A percentile compares a stretch with the other conserved stretches of the same genome.
phyloP scores from a whole-genome alignment of 352 stramenopile genomes.

The Phytophthora aleatoria region DNA sequence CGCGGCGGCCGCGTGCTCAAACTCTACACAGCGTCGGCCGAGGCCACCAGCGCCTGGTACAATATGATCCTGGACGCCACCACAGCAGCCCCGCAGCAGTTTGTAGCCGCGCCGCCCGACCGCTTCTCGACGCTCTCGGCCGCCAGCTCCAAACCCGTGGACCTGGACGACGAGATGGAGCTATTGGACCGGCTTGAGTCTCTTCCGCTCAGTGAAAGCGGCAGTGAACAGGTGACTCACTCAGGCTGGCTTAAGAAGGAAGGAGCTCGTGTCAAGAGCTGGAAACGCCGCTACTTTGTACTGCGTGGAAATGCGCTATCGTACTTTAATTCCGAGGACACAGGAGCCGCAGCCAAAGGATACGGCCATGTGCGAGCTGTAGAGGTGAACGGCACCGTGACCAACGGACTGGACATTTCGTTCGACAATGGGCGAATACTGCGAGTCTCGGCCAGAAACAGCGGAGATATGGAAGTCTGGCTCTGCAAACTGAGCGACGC shows the following conservation, averaged over 20 bases:
- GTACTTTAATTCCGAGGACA: conserved; percentile 85
- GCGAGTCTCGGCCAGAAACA: conserved; percentile 66
- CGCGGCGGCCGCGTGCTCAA: conserved; percentile 84
- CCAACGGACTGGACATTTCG: conserved; percentile 70
- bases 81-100: conserved; percentile 21
- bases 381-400: conserved; percentile 69
- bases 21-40: conserved; percentile 81
- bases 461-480: conserved; percentile 76
- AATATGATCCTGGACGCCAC: conserved; percentile 78
- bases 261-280: conserved; percentile 77
- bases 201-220: conserved; percentile 50
- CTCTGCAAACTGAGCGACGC: conserved; percentile 73
- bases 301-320: conserved; percentile 78
- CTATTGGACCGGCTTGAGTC: conserved; percentile 63
- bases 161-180: conserved; percentile 61
- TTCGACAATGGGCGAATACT: conserved; percentile 82
- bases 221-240: conserved; percentile 56
- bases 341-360: conserved; percentile 72
- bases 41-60: conserved; percentile 75
- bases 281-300: conserved; percentile 83
- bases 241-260: conserved; percentile 85
- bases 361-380: conserved; percentile 77
- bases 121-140: conserved; percentile 56
- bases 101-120: conserved; percentile 25
- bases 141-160: conserved; percentile 14